These are phyloP conservation scores for Malassezia sp. DNA, from an alignment of 1,284 basidiomycete genomes.

Conservation along the genomic window DNA sequence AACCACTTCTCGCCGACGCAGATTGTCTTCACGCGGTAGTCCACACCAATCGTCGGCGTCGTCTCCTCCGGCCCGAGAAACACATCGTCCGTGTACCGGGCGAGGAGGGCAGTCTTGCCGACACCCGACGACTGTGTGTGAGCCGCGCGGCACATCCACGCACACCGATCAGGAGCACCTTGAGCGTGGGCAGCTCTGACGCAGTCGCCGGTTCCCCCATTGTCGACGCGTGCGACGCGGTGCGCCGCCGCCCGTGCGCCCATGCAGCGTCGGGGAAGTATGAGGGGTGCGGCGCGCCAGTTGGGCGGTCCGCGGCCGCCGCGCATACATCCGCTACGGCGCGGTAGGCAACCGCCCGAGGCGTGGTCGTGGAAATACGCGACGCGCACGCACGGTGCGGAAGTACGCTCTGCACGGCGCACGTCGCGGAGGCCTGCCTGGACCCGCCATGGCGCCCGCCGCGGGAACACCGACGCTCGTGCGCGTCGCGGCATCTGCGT, in stretches of 20 bases:
- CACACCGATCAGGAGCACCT: conserved; percentile 53
- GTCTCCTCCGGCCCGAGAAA: conserved; percentile 91
- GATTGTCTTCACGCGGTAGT: conserved; percentile 52
- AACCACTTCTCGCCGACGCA: conserved; percentile 50
- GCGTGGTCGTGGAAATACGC: neutral
- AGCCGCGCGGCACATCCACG: neutral
- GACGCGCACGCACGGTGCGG: conserved; percentile 2
- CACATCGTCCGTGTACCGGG: conserved; percentile 91
- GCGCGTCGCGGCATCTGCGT: conserved; percentile 5
- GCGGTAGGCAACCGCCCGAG: too few species aligned
- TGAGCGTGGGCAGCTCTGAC: conserved; percentile 47
- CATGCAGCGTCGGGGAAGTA: too few species aligned
- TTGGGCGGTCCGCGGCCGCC: too few species aligned
- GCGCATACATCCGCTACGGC: too few species aligned
- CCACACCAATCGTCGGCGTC: conserved; percentile 70
- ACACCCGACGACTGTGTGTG: conserved; percentile 66
- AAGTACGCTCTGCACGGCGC: conserved; percentile 6
- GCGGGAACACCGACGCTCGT: neutral
- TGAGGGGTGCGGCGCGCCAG: too few species aligned
- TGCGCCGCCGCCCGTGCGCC: too few species aligned
- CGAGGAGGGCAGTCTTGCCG: conserved; percentile 69
- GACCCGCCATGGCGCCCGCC: conserved; percentile 3
- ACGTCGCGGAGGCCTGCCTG: neutral
- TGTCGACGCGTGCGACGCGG: too few species aligned
- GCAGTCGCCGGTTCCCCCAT: conserved; percentile 19